Conservation (phyloP, 2,329 filamentous ascomycete species). For the Bretziella fagacearum region DNA sequence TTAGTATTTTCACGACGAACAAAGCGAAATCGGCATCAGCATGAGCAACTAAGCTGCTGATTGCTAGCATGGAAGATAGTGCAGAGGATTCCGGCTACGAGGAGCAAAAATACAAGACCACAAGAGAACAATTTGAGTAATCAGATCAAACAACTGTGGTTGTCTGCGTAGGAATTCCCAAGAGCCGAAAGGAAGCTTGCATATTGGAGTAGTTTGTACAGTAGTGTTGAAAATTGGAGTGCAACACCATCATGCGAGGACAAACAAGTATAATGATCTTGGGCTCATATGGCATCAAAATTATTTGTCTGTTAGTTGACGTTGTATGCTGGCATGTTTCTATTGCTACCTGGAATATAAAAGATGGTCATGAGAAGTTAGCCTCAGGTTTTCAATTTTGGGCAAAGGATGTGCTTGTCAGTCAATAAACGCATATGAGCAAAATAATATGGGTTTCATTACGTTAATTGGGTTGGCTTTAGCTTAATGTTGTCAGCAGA, state of each 20-base stretch:
- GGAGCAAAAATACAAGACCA: background rate
- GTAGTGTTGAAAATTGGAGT: background rate
- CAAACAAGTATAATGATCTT: background rate
- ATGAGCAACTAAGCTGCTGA: background rate
- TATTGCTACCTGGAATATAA: too few species aligned
- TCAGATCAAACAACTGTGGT: background rate
- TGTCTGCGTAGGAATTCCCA: background rate
- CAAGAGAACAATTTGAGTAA: background rate
- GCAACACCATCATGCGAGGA: background rate
- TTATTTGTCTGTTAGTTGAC: too few species aligned
- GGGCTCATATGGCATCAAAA: background rate
- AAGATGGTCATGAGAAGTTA: too few species aligned
- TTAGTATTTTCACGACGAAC: background rate
- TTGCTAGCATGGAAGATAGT: background rate
- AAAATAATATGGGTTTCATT: too few species aligned
- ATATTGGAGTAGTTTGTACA: too few species aligned
- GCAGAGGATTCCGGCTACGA: too few species aligned
- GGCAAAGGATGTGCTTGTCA: too few species aligned
- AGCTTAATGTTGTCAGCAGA: too few species aligned
- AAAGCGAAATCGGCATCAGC: background rate
- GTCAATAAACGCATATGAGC: too few species aligned
- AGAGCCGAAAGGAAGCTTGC: conserved; percentile 2
- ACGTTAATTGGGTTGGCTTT: too few species aligned
- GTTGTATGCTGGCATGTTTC: too few species aligned
- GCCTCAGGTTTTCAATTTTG: too few species aligned